phyloP scores from a whole-genome alignment of 169 alveolate genomes.

The Miamiensis avidus region DNA sequence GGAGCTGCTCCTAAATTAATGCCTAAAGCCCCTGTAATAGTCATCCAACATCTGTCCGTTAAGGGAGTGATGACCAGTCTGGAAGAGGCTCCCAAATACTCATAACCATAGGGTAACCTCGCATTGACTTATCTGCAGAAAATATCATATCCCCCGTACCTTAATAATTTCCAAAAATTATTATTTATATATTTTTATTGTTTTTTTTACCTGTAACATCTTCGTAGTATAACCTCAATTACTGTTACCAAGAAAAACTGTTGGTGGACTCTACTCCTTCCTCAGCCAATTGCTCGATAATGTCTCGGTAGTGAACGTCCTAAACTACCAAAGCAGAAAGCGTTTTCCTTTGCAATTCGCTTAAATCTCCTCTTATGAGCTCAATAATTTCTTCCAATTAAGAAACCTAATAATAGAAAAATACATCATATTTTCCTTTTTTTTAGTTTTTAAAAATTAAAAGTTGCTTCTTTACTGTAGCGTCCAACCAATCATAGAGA shows the following conservation, averaged over 20 bases:
- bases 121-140: constrained; percentile 71
- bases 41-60: constrained; percentile 94
- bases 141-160: constrained; percentile 13
- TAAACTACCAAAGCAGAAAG: constrained; percentile 90
- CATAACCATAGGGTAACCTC: constrained; percentile 69
- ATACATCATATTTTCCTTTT: constrained; percentile 41
- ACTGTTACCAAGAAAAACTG: constrained; percentile 93
- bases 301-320: constrained; percentile 94
- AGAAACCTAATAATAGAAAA: constrained; percentile 34
- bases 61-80: constrained; percentile 87
- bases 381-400: constrained; percentile 82
- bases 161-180: not conserved
- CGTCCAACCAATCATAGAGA: constrained; percentile 62
- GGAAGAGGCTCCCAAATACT: constrained; percentile 85
- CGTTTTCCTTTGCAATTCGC: constrained; percentile 78
- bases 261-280: constrained; percentile 71
- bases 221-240: constrained; percentile 89
- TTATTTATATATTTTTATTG: too few relatives aligned
- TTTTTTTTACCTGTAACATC: constrained; percentile 68
- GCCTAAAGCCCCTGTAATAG: constrained; percentile 89
- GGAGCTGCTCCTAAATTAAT: constrained; percentile 86
- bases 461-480: not conserved
- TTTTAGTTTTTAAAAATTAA: not conserved
- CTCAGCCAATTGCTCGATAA: constrained; percentile 80
- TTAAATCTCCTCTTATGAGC: constrained; percentile 79